Base-by-base conservation (phyloP, 2,329 filamentous ascomycete genomes). In the Lachnellula subtilissima region DNA sequence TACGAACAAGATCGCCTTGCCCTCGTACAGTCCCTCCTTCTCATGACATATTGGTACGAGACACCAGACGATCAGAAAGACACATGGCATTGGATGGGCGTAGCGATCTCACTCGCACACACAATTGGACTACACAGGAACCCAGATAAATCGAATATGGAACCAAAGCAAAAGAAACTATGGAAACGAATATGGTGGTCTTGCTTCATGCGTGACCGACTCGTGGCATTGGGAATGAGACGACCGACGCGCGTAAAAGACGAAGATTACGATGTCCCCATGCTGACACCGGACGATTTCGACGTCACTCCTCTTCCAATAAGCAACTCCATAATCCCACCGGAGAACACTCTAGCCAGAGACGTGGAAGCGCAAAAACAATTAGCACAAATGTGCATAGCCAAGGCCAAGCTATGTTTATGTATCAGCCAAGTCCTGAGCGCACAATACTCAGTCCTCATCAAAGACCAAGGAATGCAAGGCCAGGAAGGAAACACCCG, bases 131-230 rank as follows among this genome's bases (percentile, higher is more conserved):
- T 97, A 17, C 91, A 97, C 72, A 88, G 92, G 60, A 89, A 96
- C 66, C 91, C 91, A 2, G 82, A 82, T 32, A 87, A 86, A 55
- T 91, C 89, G 8, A 86, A 83, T 64, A 90, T 96, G 82, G 81
- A 88, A 40, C 73, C 76, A 3, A 79, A 83, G 52, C 87, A 89
- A 67, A 88, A 91, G 69, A 89, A 85, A 67, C 76, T 97, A 50
- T 96, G 92, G 89, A 96, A 96, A 75, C 82, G 92, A 52, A 94
- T 97, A 64, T 97, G 93, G 93, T 97, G 93, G 93, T 96, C 89
- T 35, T 95, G 90, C 61, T 96, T 96, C 69, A 96, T 96, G 84
- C 87, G 92, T 53, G 93, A 97, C 72, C 88, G 92, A 49, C 80
- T 97, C 43, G 91, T 97, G 61, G 93, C 93, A 2, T 77, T 97